Evolutionary conservation across 2,329 filamentous ascomycete species (phyloP).

Genomic region (Reticulascus tulasneorum): DNA sequence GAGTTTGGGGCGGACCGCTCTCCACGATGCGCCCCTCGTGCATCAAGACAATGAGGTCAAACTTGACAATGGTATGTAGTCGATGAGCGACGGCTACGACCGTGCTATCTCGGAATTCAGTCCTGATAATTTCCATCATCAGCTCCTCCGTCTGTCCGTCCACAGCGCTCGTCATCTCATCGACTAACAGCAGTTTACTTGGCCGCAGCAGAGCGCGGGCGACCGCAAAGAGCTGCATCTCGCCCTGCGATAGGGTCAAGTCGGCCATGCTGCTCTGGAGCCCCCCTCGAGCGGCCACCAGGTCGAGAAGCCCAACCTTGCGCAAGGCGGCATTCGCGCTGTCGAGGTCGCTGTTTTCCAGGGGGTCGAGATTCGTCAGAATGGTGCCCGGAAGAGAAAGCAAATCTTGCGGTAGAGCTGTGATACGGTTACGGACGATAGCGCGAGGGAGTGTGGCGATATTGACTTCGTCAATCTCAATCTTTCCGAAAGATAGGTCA

Average conservation of each 20-base stretch:
- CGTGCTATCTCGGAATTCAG: neutral
- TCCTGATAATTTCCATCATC: neutral
- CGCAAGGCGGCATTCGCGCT: too few relatives aligned
- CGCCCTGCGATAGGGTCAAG: neutral
- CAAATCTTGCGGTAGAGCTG: slow-evolving; percentile 47
- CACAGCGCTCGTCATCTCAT: slow-evolving; percentile 1
- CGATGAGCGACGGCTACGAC: neutral
- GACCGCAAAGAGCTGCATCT: neutral
- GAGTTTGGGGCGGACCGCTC: too few relatives aligned
- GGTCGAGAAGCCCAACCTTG: too few relatives aligned
- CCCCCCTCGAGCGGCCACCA: neutral
- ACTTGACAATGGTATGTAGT: neutral
- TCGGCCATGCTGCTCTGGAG: neutral
- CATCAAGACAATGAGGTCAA: neutral
- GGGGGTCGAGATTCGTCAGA: slow-evolving; percentile 45
- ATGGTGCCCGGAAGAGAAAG: slow-evolving; percentile 45
- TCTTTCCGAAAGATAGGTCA: slow-evolving; percentile 34
- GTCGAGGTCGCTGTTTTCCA: slow-evolving; percentile 22
- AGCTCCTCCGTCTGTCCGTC: neutral
- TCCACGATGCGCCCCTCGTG: neutral
- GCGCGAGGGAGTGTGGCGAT: slow-evolving; percentile 18
- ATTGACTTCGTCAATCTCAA: slow-evolving; percentile 42
- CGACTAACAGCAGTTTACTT: neutral
- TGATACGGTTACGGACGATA: slow-evolving; percentile 26
- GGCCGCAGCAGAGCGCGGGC: neutral